Evolutionary conservation across 2,329 filamentous ascomycete species (phyloP), one percentile per base, ranked within the genome.

Genomic region (Colletotrichum tamarilloi): DNA sequence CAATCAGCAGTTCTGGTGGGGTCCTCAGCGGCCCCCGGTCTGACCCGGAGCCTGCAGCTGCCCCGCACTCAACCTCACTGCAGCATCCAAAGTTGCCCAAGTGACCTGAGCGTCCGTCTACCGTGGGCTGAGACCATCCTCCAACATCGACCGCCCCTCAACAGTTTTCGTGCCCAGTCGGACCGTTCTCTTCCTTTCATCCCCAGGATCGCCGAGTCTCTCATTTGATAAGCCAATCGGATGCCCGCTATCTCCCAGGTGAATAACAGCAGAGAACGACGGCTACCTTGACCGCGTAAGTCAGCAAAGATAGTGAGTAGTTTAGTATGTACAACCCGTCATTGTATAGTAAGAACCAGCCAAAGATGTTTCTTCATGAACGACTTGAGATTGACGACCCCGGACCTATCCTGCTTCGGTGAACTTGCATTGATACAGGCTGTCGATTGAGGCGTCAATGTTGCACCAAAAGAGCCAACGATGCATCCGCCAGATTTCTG

Each of bases 41-140:
- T 70, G 59, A 55, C 52, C 69, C 65, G 65, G 71, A 42, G 55
- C 53, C 67, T 71, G 55, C 60, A 73, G 57, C 57, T 72, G 38
- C 72, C 72, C 68, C 72, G 63, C 72, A 74, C 68, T 67, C 68
- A 72, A 74, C 57, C 72, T 68, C 52, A 57, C 57, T 55, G 30
- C 32, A 28, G 46, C 46, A 22, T 22, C 35, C 28, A 32, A 12
- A 60, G 38, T 55, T 46, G 35, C 46, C 49, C 19, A 24, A 26
- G 67, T 71, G 62, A 70, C 60, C 55, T 52, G 56, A 64, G 52
- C 26, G 5, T 38, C 14, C 38, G 52, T 58, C 42, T 59, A 52
- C 65, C 42, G 59, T 73, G 66, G 70, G 66, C 67, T 62, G 67
- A 70, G 70, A 70, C 67, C n/a, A 26, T 73, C 67, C 28, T 70